Conservation (phyloP, 2,329 filamentous ascomycete genomes). For the Pezicula neosporulosa region DNA sequence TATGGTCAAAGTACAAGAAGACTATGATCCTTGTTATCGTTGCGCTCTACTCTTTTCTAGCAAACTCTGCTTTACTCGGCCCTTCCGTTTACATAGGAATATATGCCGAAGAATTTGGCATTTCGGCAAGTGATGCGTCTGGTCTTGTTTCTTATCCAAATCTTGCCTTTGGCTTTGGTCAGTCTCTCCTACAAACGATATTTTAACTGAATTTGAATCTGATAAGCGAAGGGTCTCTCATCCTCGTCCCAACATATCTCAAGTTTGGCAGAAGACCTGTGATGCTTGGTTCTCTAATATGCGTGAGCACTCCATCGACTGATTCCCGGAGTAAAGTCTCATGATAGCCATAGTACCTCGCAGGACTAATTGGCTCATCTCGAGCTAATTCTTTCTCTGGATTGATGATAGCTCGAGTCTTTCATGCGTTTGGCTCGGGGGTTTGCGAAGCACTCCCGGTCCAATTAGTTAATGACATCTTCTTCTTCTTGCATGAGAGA, state of each 20-base stretch:
- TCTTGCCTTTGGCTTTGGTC: slow-evolving; percentile 55
- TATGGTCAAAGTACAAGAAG: slow-evolving; percentile 55
- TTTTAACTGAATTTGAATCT: not conserved
- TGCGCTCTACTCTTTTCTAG: slow-evolving; percentile 54
- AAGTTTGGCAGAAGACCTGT: slow-evolving; percentile 23
- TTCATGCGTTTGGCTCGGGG: slow-evolving; percentile 22
- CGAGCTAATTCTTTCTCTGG: slow-evolving; percentile 14
- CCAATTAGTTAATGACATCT: slow-evolving; percentile 38
- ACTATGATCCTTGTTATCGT: slow-evolving; percentile 51
- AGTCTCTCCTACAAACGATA: slow-evolving; percentile 3
- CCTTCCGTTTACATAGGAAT: slow-evolving; percentile 56
- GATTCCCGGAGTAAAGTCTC: not conserved
- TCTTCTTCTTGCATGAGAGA: slow-evolving; percentile 43
- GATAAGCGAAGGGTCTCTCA: slow-evolving; percentile 36
- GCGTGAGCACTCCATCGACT: slow-evolving; percentile 6
- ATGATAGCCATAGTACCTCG: slow-evolving; percentile 10
- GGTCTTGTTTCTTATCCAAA: slow-evolving; percentile 58
- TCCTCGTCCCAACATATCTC: slow-evolving; percentile 55
- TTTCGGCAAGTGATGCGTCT: slow-evolving; percentile 48
- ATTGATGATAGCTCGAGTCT: slow-evolving; percentile 21
- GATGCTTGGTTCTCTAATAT: slow-evolving; percentile 16
- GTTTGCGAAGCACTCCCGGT: slow-evolving; percentile 30
- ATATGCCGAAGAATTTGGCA: slow-evolving; percentile 47
- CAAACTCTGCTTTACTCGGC: slow-evolving; percentile 52
- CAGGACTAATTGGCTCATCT: slow-evolving; percentile 18